Percentiles rank a stretch among this genome's conserved stretches.
phyloP scores from a whole-genome alignment of 1,284 basidiomycete species.

The Microbotryum lychnidis-dioicae region DNA sequence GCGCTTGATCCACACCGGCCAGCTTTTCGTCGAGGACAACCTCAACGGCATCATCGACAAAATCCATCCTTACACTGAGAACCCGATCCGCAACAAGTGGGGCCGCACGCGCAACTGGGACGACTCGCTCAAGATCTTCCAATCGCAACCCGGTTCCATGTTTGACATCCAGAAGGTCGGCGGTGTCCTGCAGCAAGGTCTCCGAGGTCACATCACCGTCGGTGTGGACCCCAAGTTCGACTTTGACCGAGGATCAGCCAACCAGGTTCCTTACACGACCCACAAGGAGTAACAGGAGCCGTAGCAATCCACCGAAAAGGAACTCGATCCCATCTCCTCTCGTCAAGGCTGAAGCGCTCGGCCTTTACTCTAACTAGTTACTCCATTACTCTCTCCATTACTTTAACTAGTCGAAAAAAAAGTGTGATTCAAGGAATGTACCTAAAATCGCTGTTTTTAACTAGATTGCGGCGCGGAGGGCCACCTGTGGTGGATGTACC shows the following conservation, averaged over 20 bases:
- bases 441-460: too few relatives aligned
- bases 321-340: not conserved
- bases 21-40: conserved; percentile 45
- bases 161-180: conserved; percentile 44
- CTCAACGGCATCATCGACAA: conserved; percentile 41
- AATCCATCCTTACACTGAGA: conserved; percentile 41
- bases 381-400: too few relatives aligned
- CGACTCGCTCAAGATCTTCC: conserved; percentile 44
- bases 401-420: too few relatives aligned
- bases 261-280: not conserved
- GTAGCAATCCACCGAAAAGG: too few relatives aligned
- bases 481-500: too few relatives aligned
- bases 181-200: conserved; percentile 42
- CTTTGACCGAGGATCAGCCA: not conserved
- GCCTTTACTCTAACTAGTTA: not conserved
- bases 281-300: not conserved
- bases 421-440: too few relatives aligned
- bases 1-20: conserved; percentile 43
- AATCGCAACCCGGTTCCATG: conserved; percentile 39
- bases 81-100: conserved; percentile 41
- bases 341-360: not conserved
- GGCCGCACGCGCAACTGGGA: conserved; percentile 45
- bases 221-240: conserved; percentile 35
- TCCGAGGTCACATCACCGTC: conserved; percentile 44
- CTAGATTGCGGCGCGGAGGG: too few relatives aligned